Evolutionary conservation across 2,329 filamentous ascomycete genomes (phyloP).

Genomic region (Colletotrichum karsti): DNA sequence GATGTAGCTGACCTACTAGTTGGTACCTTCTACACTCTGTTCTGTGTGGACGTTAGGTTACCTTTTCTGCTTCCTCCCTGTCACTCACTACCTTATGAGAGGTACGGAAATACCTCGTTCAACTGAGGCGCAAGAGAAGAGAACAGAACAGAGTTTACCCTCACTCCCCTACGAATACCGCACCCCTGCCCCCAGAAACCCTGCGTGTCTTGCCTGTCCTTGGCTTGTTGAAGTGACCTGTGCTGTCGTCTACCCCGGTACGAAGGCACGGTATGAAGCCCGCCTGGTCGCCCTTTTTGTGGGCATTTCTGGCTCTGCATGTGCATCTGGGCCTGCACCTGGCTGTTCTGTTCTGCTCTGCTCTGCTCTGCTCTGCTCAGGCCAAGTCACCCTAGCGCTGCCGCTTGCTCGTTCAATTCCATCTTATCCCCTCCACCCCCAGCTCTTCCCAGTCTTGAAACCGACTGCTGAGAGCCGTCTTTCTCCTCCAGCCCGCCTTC

Average conservation of each 20-base stretch:
- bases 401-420: slow-evolving; percentile 26
- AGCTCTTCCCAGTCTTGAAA: slow-evolving; percentile 28
- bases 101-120: background rate
- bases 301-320: background rate
- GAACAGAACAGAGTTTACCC: slow-evolving; percentile 4
- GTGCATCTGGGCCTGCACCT: background rate
- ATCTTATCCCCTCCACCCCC: slow-evolving; percentile 31
- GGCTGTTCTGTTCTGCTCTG: slow-evolving; percentile 12
- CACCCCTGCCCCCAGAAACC: slow-evolving; percentile 9
- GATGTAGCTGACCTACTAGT: too few relatives aligned
- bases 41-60: too few relatives aligned
- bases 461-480: slow-evolving; percentile 13
- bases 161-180: background rate
- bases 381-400: slow-evolving; percentile 24
- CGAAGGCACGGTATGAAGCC: slow-evolving; percentile 6
- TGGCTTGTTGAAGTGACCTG: slow-evolving; percentile 9
- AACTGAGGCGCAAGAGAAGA: background rate
- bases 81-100: too few relatives aligned
- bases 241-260: background rate
- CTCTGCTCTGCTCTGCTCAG: slow-evolving; percentile 23
- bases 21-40: too few relatives aligned
- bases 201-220: slow-evolving; percentile 27
- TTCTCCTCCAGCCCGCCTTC: slow-evolving; percentile 12
- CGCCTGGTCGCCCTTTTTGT: background rate
- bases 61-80: too few relatives aligned